Conservation (phyloP, 306 rosid species). For the Cajanus cajan region DNA sequence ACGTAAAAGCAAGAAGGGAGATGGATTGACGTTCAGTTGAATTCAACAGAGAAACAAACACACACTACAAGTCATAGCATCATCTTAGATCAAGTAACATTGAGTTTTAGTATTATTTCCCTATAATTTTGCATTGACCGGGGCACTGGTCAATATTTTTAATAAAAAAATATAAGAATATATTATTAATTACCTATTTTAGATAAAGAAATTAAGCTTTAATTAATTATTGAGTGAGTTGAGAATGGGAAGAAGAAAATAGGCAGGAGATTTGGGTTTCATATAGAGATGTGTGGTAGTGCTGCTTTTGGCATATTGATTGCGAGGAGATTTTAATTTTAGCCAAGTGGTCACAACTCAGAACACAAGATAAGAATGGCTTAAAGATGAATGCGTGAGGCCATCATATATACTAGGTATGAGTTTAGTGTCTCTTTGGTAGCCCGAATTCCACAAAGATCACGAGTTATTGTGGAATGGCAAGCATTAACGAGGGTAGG, state of each 20-base stretch:
- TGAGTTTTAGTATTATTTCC: neutral
- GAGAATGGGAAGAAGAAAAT: neutral
- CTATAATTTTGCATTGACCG: too few relatives aligned
- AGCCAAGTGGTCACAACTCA: constrained; percentile 15
- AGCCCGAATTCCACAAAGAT: neutral
- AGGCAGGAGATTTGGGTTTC: neutral
- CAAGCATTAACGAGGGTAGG: neutral
- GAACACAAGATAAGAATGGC: neutral
- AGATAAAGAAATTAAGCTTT: neutral
- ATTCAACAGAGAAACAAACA: too few relatives aligned
- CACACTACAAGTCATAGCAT: too few relatives aligned
- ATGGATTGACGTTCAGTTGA: too few relatives aligned
- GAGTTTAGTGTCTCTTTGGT: constrained; percentile 19
- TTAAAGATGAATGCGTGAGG: neutral
- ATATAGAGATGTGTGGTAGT: neutral
- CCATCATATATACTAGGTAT: neutral
- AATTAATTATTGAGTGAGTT: neutral
- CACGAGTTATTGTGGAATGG: neutral
- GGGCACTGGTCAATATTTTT: too few relatives aligned
- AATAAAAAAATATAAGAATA: too few relatives aligned
- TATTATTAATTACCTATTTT: too few relatives aligned
- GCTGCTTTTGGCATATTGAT: neutral
- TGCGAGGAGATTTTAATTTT: constrained; percentile 22
- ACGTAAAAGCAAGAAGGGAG: too few relatives aligned
- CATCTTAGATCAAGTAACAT: neutral